These are phyloP conservation scores for Botrytis galanthina DNA, from an alignment of 2,329 filamentous ascomycete species.

Conservation along the genomic window DNA sequence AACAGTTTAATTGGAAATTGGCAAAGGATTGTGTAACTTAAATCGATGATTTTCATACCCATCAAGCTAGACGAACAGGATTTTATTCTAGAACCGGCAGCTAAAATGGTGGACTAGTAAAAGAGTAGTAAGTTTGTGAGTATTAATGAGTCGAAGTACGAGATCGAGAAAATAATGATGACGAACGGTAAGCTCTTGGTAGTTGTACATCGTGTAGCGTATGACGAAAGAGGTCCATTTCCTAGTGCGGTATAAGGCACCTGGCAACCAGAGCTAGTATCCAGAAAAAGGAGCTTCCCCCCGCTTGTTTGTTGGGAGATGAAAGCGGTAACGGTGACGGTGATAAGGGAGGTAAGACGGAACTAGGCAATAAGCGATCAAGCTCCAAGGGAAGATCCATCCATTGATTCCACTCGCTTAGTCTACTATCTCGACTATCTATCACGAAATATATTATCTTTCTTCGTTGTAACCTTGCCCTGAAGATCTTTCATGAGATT, in stretches of 20 bases:
- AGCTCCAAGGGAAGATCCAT: not conserved
- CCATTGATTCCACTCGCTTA: not conserved
- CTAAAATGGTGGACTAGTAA: not conserved
- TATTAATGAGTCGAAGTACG: not conserved
- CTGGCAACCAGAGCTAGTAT: not conserved
- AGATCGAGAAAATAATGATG: not conserved
- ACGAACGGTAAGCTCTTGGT: conserved; percentile 8
- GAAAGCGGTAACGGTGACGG: not conserved
- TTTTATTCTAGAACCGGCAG: not conserved
- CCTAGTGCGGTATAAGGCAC: not conserved
- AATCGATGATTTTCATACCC: not conserved
- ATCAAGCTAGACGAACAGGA: not conserved
- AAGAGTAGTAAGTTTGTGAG: not conserved
- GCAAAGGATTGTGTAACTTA: not conserved
- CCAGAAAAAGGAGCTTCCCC: not conserved
- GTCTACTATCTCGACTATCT: not conserved
- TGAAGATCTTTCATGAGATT: not conserved
- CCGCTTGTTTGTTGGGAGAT: not conserved
- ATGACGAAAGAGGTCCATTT: conserved; percentile 1
- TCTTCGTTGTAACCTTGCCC: not conserved
- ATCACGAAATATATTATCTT: not conserved
- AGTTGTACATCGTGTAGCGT: not conserved
- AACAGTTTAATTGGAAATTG: not conserved
- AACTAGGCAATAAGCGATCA: not conserved
- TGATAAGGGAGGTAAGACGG: conserved; percentile 1